Base-by-base conservation (phyloP, 2,329 filamentous ascomycete species). In the Onygenales sp. region DNA sequence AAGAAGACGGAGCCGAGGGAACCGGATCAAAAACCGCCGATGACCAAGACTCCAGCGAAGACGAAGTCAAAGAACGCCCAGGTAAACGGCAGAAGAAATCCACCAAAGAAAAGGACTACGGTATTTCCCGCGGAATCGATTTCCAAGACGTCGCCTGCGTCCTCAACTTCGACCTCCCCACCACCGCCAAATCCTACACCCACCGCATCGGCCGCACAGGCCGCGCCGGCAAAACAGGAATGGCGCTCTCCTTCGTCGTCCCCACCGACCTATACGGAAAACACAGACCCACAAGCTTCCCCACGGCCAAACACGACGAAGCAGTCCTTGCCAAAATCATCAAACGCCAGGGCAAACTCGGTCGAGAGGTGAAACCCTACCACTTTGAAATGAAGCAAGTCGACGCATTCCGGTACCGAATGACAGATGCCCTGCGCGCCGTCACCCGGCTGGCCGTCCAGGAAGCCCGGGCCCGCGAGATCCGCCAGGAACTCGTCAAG, bases 131-230 rank as follows among this genome's bases (percentile, higher is more conserved):
- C 62, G 93, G 92, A 54, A 94, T 98, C 62, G 93, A 98, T 71
- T 98, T 98, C 75, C 86, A 93, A 64, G 92, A 96, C 65, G 91
- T 98, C 52, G 84, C 89, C 2, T 90, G 88, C 58, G 91, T 98
- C 27, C 83, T 98, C 67, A 98, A 98, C 74, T 98, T 98, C 69
- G 93, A 98, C 69, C 84, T 98, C 13, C 93, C 93, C 0, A 82
- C 84, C 13, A 86, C 85, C 7, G 86, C 89, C 39, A 94, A 89
- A 67, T 95, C 89, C 7, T 98, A 98, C 70, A 94, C 88, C n/a
- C 93, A 98, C 72, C 85, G 93, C 52, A 95, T 98, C 63, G 93
- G 93, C 35, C 84, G 93, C 35, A 98, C 93, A 5, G 93, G 89
- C 1, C 83, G 93, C 57, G 93, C 91, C 2, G 92, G 91, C 9